These are phyloP conservation scores for Erodium maritimum DNA, from an alignment of 345 rosid species.

Conservation along the genomic window DNA sequence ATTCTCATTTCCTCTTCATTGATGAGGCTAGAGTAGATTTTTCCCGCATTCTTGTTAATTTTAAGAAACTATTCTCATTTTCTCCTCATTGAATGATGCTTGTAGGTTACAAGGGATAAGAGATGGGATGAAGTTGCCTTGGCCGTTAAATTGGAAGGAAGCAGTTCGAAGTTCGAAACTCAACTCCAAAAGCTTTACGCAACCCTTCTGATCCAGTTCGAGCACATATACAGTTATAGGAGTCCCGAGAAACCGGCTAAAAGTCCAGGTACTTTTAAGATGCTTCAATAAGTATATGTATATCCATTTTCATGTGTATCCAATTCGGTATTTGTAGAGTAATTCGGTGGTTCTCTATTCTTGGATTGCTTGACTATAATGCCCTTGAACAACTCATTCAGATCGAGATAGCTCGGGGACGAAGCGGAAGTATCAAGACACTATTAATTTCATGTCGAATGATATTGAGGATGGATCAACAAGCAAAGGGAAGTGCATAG, in stretches of 20 bases:
- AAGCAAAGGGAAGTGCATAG: background rate
- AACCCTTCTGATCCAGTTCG: slow-evolving; percentile 8
- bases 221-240: background rate
- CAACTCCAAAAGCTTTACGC: slow-evolving; percentile 13
- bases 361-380: background rate
- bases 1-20: too few species aligned
- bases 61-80: too few species aligned
- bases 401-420: background rate
- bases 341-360: background rate
- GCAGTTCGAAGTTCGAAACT: background rate
- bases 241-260: background rate
- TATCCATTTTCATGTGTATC: background rate
- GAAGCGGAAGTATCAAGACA: background rate
- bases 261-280: background rate
- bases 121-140: slow-evolving; percentile 3
- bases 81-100: too few species aligned
- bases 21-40: too few species aligned
- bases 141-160: slow-evolving; percentile 3
- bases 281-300: background rate
- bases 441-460: background rate
- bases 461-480: slow-evolving; percentile 1
- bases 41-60: too few species aligned
- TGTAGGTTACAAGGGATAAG: background rate
- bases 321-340: too few species aligned
- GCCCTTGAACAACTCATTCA: background rate